These are phyloP conservation scores for Salicornia ramosissima DNA, from an alignment of 148 eudicot genomes.

Conservation along the genomic window DNA sequence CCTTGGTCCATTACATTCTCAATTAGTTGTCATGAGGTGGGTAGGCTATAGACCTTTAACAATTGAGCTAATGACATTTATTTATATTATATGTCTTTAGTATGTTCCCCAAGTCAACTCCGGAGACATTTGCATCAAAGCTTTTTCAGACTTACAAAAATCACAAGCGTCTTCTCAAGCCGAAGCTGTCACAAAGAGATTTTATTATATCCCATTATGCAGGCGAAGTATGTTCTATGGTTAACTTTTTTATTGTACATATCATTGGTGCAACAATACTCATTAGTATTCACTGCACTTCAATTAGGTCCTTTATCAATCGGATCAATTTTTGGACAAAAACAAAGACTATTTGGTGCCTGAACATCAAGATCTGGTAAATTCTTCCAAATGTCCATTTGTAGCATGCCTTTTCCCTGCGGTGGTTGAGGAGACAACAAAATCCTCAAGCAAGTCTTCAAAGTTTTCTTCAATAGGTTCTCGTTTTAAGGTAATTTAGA, in stretches of 20 bases:
- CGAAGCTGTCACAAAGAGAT: constrained; percentile 90
- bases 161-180: constrained; percentile 90
- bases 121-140: constrained; percentile 90
- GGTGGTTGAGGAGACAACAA: constrained; percentile 54
- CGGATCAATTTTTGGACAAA: constrained; percentile 96
- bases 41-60: constrained; percentile 3
- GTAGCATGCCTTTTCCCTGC: constrained; percentile 91
- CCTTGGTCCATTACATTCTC: not conserved
- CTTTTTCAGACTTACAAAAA: constrained; percentile 84
- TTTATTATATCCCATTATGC: constrained; percentile 92
- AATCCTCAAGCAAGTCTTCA: constrained; percentile 57
- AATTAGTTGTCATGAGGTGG: not conserved
- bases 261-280: constrained; percentile 5
- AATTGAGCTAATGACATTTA: constrained; percentile 18
- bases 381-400: constrained; percentile 85
- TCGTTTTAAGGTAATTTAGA: constrained; percentile 69
- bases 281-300: constrained; percentile 7
- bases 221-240: constrained; percentile 65
- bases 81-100: constrained; percentile 40
- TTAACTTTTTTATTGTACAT: not conserved
- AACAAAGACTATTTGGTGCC: constrained; percentile 95
- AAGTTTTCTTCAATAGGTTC: constrained; percentile 96
- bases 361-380: constrained; percentile 86
- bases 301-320: constrained; percentile 80
- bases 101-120: constrained; percentile 98